Evolutionary conservation across 2,329 filamentous ascomycete genomes (phyloP), one percentile per base, ranked within the genome.

Genomic region (Tympanopsis confertula): DNA sequence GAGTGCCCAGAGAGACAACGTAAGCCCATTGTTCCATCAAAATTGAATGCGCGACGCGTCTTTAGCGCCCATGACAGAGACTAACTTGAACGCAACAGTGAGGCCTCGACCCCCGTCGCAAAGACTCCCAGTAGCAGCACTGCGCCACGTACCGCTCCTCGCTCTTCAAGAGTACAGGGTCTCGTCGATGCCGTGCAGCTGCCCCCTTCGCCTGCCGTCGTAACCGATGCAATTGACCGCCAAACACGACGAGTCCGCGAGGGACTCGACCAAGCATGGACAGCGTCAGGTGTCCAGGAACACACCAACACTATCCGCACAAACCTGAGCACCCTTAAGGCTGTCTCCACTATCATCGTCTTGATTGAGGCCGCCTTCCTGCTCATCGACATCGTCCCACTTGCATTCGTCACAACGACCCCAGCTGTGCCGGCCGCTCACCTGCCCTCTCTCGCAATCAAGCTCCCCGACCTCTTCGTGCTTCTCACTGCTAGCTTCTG

Each of bases 211-310:
- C 30, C 30, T 10, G 30, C 30, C 15, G 12, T 33, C 10, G 30
- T 33, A 7, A 33, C 30, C 10, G 30, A 33, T 33, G 30, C 30
- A 15, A 33, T 33, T 33, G 30, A 33, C 17, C 30, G 30, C 7
- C 30, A 33, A 15, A 33, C 30, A 10, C 10, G 10, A 7, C 10
- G 7, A 15, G 10, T 10, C 10, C 10, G 30, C 30, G 15, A 33
- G 30, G 7, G 30, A 7, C 10, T 33, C 30, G 7, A 33, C 7
- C 10, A 33, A 7, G 15, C 30, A 7, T 33, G 30, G 30, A 33
- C 30, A 7, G 7, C 12, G 10, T 33, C 30, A 13, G 30, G 30
- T 7, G 30, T 33, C 7, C 7, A 10, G 10, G 30, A 33, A 17
- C 15, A 13, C 15, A 12, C 30, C 10, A 33, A 33, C 30, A 7